These are phyloP conservation scores for Trichoderma asperelloides DNA, from an alignment of 495 filamentous ascomycete species.

Conservation along the genomic window DNA sequence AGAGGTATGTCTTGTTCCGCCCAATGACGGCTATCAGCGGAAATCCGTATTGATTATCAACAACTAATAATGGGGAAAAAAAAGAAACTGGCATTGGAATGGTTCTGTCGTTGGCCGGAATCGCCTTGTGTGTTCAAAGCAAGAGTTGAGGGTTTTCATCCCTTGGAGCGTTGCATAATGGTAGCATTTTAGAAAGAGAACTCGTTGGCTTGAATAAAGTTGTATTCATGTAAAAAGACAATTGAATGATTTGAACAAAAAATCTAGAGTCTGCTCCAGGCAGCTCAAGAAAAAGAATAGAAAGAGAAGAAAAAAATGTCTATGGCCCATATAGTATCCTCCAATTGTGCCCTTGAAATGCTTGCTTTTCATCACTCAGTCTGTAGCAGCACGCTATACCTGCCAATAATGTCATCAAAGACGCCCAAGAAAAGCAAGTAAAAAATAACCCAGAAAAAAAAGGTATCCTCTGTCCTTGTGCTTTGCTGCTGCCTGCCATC, in stretches of 20 bases:
- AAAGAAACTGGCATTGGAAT: slow-evolving; percentile 86
- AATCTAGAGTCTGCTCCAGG: not conserved
- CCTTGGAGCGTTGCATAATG: not conserved
- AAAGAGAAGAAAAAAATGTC: not conserved
- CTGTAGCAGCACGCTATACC: not conserved
- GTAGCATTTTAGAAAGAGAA: not conserved
- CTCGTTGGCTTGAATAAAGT: not conserved
- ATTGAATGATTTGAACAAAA: not conserved
- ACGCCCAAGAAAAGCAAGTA: not conserved
- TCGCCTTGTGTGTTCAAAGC: slow-evolving; percentile 76
- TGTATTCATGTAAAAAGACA: not conserved
- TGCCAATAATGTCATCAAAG: not conserved
- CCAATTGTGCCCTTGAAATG: slow-evolving; percentile 1
- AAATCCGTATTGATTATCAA: not conserved
- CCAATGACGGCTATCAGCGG: not conserved
- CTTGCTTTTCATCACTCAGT: not conserved
- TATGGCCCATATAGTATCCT: not conserved
- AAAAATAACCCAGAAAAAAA: not conserved
- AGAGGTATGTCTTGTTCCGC: slow-evolving; percentile 45
- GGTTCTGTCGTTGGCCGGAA: slow-evolving; percentile 69
- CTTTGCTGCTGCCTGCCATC: not conserved
- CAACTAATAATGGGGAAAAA: slow-evolving; percentile 5
- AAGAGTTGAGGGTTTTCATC: slow-evolving; percentile 24
- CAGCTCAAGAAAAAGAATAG: not conserved
- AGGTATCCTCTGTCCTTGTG: not conserved